Base-by-base conservation (phyloP, 257 asterid species). In the Nicotiana undulata region DNA sequence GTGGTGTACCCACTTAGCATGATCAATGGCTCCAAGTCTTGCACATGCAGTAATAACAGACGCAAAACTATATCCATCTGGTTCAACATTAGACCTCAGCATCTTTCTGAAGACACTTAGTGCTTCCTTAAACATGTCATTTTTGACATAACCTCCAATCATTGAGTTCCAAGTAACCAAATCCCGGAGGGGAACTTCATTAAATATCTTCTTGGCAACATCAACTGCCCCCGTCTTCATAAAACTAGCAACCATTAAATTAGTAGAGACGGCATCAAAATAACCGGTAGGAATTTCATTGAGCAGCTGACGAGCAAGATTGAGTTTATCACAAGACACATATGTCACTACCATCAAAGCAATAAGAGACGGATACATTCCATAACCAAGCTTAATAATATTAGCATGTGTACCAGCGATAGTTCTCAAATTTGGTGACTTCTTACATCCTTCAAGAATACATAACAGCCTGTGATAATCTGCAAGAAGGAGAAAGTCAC, bases 141-240 rank as follows among this genome's bases (percentile, higher is more conserved):
- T 86, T 88, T 79, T 90, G 5, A 93, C 90, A 84, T 49, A 87
- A 79, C 97, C 97, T n/a, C 94, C 94, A 55, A 93, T 93, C 1
- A 79, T 80, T 26, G 90, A 88, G 87, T 93, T 94, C 97, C 98
- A 94, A 13, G 97, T 89, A 70, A 91, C 94, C 79, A 90, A 88
- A 88, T 94, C 97, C 52, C 85, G 95, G 49, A 72, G 40, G 64
- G 88, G 88, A 75, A 88, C 81, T 53, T 85, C 80, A 4, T 82
- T 55, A 81, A 94, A 92, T 37, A 90, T 53, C 83, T 78, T 85
- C 85, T 83, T 89, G 81, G 97, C 98, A 68, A 87, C 79, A 82
- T 83, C 86, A 68, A 86, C 79, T 84, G 88, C 91, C 26, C 95
- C 93, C 61, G 56, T 83, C 85, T 86, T 92, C 87, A 88, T 86